Conservation (phyloP, 2,329 filamentous ascomycete genomes). For the Aspergillus sergii region DNA sequence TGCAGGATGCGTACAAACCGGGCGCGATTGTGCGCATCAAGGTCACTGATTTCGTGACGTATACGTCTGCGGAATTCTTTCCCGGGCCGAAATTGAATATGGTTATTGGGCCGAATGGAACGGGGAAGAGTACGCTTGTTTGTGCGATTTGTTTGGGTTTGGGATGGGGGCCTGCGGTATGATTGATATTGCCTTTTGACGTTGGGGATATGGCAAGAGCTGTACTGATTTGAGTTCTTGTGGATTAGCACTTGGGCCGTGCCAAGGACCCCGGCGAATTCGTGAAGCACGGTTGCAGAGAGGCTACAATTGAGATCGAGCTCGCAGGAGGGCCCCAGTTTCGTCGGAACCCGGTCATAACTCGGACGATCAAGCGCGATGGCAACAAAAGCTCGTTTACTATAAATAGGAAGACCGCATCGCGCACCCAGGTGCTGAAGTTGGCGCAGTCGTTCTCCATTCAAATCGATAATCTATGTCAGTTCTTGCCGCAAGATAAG, state of each 20-base stretch:
- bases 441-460: constrained; percentile 77
- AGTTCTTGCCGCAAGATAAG: constrained; percentile 94
- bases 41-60: constrained; percentile 90
- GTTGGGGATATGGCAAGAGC: background rate
- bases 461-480: constrained; percentile 96
- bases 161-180: constrained; percentile 72
- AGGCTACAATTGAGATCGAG: constrained; percentile 87
- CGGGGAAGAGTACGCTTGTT: constrained; percentile 94
- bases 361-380: constrained; percentile 75
- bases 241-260: constrained; percentile 70
- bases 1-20: constrained; percentile 48
- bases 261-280: constrained; percentile 85
- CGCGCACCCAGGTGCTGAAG: constrained; percentile 65
- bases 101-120: constrained; percentile 98
- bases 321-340: constrained; percentile 64
- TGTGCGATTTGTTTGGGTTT: constrained; percentile 94
- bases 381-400: constrained; percentile 80
- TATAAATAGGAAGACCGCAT: constrained; percentile 67
- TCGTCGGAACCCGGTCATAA: constrained; percentile 70
- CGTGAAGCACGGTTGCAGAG: constrained; percentile 82
- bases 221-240: background rate
- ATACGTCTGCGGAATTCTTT: constrained; percentile 86
- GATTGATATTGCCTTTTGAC: constrained; percentile 7
- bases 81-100: constrained; percentile 94
- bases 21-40: constrained; percentile 88